Base-by-base conservation (phyloP, 768 basidiomycete species). In the Macrocybe gigantea region DNA sequence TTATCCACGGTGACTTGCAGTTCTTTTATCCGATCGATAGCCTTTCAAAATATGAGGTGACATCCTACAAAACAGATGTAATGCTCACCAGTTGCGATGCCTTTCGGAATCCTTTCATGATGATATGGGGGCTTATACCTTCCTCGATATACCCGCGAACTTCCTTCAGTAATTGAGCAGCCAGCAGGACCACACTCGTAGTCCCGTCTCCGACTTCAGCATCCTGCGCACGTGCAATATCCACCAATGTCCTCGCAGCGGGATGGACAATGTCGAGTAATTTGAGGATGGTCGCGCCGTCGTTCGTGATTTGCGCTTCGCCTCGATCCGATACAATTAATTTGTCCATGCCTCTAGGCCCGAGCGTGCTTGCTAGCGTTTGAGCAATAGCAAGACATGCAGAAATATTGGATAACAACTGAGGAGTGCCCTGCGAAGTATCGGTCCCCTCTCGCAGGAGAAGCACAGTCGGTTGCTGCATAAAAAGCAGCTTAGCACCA, bases 141-240 rank as follows among this genome's bases (percentile, higher is more conserved):
- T 99, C 96, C 68, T 99, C 96, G 53, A 99, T 86, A 60, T 87
- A 93, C 6, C 78, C 78, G 53, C 86, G 80, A 37, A 96, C 78
- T 68, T 98, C 94, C 68, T 97, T 96, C 57, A 99, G 68, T 31
- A 99, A 71, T 62, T 98, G 95, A 0, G 93, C 90, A 5, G 96
- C 95, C 15, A 99, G 73, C 7, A 99, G 77, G 2, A 97, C 93
- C 3, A 98, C 95, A 56, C 84, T 93, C 2, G 96, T 99, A 1
- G 96, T 98, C 34, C 96, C 96, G 68, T 99, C 96, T 46, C 96
- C 96, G 40, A 97, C 92, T 65, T 98, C 94, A 13, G 94, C 94
- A 64, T 98, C 96, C 68, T 98, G 95, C 10, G 96, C 94, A 32
- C 96, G 83, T 38, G 93, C 96, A 62, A 98, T 97, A 60, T 99